Evolutionary conservation across 768 basidiomycete species (phyloP), one percentile per base, ranked within the genome.

Genomic region (Xerocomellus dryophilus): DNA sequence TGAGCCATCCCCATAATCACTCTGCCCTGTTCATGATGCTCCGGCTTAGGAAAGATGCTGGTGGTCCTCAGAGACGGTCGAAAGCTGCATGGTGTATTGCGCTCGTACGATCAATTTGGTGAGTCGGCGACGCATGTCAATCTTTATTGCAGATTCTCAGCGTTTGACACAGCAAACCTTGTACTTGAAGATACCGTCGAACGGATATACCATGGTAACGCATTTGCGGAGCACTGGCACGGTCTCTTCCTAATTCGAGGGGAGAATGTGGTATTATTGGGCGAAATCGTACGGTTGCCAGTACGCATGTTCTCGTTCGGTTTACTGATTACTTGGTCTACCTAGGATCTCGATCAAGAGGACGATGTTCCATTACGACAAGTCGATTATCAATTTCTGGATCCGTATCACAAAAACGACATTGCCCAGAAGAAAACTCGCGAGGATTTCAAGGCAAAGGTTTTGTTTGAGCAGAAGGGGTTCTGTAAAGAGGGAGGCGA

Each of bases 101-200:
- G 97, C 52, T 96, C 93, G 20, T 99, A 99, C 71, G 97, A 99
- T 78, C 97, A 99, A 67, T 99, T 98, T 63, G 97, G 97, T 98
- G 72, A 64, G 86, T 53, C 17, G 18, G 21, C 29, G 9, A 12
- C 17, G 27, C 34, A 32, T 20, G 51, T 36, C 43, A 36, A 20
- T 27, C 7, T 34, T 31, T 9, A 32, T 50, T 18, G 43, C 18
- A 40, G 58, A 45, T 39, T 21, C 44, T 47, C 35, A 58, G 43
- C 36, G 39, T 42, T 50, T 23, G 50, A 46, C 47, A 41, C 65
- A 99, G 97, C 97, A 61, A 99, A 99, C 73, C 88, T 99, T 61
- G 93, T 99, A 8, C 80, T 98, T 41, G 95, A 98, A 72, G 90
- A 93, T 69, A 94, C 94, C 11, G 84, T 94, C 59, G 97, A 99